Base-by-base conservation (phyloP, 2,329 filamentous ascomycete genomes). In the Fusarium verrucosum region DNA sequence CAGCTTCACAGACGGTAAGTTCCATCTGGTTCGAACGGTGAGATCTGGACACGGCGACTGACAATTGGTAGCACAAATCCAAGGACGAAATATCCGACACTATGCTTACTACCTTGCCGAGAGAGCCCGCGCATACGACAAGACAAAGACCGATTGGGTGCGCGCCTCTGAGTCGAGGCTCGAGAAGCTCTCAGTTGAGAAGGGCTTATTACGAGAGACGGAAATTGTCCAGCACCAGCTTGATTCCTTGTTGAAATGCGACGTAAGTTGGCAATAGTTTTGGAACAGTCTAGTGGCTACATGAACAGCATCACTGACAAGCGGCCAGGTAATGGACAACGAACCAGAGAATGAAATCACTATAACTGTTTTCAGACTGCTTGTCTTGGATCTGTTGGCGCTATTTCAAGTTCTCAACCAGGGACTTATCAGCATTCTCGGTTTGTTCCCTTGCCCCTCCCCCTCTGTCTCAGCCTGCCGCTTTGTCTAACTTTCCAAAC, bases 271-370 rank as follows among this genome's bases (percentile, higher is more conserved):
- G 42, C 19, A 42, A 22, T 11, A 17, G 8, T 28, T 38, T 44
- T 20, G 44, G 26, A 16, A 14, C 11, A 28, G 6, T n/a, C 2
- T 4, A 32, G 20, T 17, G n/a, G 5, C 13, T 32, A n/a, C 6
- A 13, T 11, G 16, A 38, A 25, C 25, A 38, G 22, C 25, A 5
- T 10, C 46, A 59, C 54, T 60, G 42, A 71, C 42, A 30, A 28
- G n/a, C 19, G 9, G 16, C 23, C 73, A 94, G 92, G 87, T 97
- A 47, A 86, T 98, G 74, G 89, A 92, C 46, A 87, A 89, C 65
- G 95, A 98, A 70, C 88, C 91, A 9, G 94, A 97, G 75, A 99
- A 98, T 74, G 95, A 99, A 77, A 98, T 99, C 69, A 96, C 93
- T 10, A 85, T 98, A 68, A 96, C 92, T 10, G 94, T 96, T 25